Conservation (phyloP, 257 asterid genomes). For the Primulina eburnea region DNA sequence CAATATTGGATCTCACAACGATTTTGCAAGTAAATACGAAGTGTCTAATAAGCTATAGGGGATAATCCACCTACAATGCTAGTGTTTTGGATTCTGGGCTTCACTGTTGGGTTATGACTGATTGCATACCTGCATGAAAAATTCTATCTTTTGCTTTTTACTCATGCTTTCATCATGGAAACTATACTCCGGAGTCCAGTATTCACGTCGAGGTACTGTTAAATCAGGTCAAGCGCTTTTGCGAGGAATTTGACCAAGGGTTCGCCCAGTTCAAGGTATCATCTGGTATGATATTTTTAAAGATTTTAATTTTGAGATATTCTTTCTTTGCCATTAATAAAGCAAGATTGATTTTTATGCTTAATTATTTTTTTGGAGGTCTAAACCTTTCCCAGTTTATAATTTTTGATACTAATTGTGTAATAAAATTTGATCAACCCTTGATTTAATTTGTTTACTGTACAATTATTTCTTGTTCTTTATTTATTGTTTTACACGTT, state of each 20-base stretch:
- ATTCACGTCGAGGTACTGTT: slow-evolving; percentile 20
- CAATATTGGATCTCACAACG: too few relatives aligned
- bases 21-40: too few relatives aligned
- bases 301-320: slow-evolving; percentile 7
- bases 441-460: slow-evolving; percentile 1
- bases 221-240: slow-evolving; percentile 62
- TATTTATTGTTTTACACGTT: slow-evolving; percentile 20
- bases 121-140: neutral
- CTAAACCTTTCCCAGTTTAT: neutral
- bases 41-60: too few relatives aligned
- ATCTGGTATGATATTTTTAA: slow-evolving; percentile 68
- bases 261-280: slow-evolving; percentile 72
- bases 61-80: too few relatives aligned
- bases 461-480: slow-evolving; percentile 12
- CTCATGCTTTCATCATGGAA: slow-evolving; percentile 9
- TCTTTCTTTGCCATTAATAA: slow-evolving; percentile 9
- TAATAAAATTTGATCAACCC: too few relatives aligned
- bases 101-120: too few relatives aligned
- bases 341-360: slow-evolving; percentile 7
- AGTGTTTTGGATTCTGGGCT: too few relatives aligned
- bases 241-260: slow-evolving; percentile 68
- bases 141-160: neutral
- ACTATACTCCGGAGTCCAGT: neutral
- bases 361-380: slow-evolving; percentile 17
- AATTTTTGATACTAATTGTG: neutral